Base-by-base conservation (phyloP, 2,329 filamentous ascomycete genomes). In the Davidsoniella neocaledoniae region DNA sequence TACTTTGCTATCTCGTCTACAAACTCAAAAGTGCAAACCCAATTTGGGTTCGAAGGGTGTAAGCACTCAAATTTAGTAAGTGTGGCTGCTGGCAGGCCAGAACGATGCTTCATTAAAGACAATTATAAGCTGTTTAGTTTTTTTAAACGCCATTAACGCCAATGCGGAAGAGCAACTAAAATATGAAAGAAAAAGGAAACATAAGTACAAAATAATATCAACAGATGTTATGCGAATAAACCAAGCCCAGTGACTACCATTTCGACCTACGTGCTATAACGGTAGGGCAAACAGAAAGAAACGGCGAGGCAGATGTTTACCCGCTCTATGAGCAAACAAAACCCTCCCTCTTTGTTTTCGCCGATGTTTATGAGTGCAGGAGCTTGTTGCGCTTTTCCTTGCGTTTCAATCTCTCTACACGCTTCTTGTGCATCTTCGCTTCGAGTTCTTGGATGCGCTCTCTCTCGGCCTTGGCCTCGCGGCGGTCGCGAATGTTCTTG, bases 361-460 rank as follows among this genome's bases (percentile, higher is more conserved):
- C 5, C 16, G 23, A 42, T 14, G 44, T 54, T 74, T 69, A 81
- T 54, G 77, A 81, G 63, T 81, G 80, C 59, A 83, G 62, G 63
- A 86, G 68, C 70, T 90, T 91, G 67, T 90, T 98, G 62, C 91
- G 79, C 80, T 96, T 96, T 72, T 98, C 91, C 66, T 86, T 84
- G 62, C 88, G 77, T 79, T 87, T 94, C 65, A 94, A 67, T 58
- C 91, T 77, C 68, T 98, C 91, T 10, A 96, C 82, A 54, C 88
- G 76, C 74, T 94, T 96, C 66, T 77, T 79, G 69, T 96, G 90
- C 91, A 98, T 96, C 71, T 91, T 96, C 68, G 87, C 86, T 17
- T 87, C 90, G 77, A 98, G 77, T 71, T 88, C 86, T 64, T 87
- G 86, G 62, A 90, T 96, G 57, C 90, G 74, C 60, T 88, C 86